Evolutionary conservation across 1,284 basidiomycete genomes (phyloP).

Genomic region (Leucoagaricus sp.): DNA sequence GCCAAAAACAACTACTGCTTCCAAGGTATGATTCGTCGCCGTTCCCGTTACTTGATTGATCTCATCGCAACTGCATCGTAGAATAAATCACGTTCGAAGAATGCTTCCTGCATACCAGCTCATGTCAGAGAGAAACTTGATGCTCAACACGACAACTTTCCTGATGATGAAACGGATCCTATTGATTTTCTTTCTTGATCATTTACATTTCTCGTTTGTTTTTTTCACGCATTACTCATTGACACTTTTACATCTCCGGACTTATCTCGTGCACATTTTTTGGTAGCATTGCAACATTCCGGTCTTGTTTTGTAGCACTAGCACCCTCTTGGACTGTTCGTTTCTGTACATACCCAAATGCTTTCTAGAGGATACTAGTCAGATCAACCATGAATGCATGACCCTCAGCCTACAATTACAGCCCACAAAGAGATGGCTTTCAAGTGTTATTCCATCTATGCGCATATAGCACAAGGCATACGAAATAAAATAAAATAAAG

Average conservation of each 20-base stretch:
- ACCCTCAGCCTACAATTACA: no score
- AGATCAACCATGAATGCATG: no score
- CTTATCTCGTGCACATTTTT: not conserved
- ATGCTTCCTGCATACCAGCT: not conserved
- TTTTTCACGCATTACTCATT: not conserved
- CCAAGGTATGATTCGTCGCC: slow-evolving; percentile 15
- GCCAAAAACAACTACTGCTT: not conserved
- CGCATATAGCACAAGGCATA: no score
- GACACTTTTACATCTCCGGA: not conserved
- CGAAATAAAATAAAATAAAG: not conserved
- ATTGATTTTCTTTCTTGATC: slow-evolving; percentile 33
- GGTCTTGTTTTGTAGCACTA: not conserved
- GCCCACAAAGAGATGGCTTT: no score
- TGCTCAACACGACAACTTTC: slow-evolving; percentile 14
- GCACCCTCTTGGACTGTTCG: not conserved
- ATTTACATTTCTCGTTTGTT: slow-evolving; percentile 2
- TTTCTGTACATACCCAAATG: no score
- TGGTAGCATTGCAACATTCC: not conserved
- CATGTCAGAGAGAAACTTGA: slow-evolving; percentile 3
- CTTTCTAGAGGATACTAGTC: no score
- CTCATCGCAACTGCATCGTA: not conserved
- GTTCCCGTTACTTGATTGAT: not conserved
- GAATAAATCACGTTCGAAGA: not conserved
- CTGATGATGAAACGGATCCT: slow-evolving; percentile 31
- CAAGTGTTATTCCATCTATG: not conserved